Evolutionary conservation across 2,329 filamentous ascomycete species (phyloP).

Genomic region (Dactylellina drechsleri): DNA sequence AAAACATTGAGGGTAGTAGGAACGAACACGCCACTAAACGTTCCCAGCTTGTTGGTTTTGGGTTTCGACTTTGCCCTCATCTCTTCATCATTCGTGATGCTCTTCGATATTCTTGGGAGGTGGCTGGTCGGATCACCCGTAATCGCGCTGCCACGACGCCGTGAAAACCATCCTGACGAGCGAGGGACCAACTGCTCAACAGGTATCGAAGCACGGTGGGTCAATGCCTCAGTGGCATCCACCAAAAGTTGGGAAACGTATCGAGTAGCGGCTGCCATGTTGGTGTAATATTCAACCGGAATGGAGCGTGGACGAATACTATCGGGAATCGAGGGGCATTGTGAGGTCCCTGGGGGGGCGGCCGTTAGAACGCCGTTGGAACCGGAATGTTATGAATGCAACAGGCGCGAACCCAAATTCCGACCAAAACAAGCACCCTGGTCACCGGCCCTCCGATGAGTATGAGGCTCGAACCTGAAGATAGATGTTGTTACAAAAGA

Average conservation of each 20-base stretch:
- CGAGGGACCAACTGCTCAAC: slow-evolving; percentile 49
- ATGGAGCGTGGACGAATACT: slow-evolving; percentile 4
- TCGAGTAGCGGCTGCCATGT: slow-evolving; percentile 50
- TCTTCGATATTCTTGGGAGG: slow-evolving; percentile 53
- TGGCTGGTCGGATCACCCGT: slow-evolving; percentile 38
- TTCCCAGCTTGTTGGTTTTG: slow-evolving; percentile 72
- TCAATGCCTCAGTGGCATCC: slow-evolving; percentile 56
- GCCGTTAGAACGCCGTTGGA: slow-evolving; percentile 14
- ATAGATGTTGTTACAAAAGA: too few species aligned
- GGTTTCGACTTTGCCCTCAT: slow-evolving; percentile 37
- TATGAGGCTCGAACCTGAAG: too few species aligned
- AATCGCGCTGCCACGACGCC: slow-evolving; percentile 18
- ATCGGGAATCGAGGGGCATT: slow-evolving; percentile 25
- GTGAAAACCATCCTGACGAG: slow-evolving; percentile 50
- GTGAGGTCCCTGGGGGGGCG: neutral
- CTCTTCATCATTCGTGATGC: slow-evolving; percentile 54
- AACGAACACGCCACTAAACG: slow-evolving; percentile 80
- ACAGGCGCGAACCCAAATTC: neutral
- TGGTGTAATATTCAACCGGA: neutral
- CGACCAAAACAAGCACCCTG: slow-evolving; percentile 22
- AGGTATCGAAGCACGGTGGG: slow-evolving; percentile 42
- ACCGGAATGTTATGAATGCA: slow-evolving; percentile 16
- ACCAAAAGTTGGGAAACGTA: slow-evolving; percentile 56
- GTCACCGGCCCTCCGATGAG: neutral
- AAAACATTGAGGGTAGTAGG: slow-evolving; percentile 89